Conservation (phyloP, 2,329 filamentous ascomycete genomes). For the Colletotrichum sp. region DNA sequence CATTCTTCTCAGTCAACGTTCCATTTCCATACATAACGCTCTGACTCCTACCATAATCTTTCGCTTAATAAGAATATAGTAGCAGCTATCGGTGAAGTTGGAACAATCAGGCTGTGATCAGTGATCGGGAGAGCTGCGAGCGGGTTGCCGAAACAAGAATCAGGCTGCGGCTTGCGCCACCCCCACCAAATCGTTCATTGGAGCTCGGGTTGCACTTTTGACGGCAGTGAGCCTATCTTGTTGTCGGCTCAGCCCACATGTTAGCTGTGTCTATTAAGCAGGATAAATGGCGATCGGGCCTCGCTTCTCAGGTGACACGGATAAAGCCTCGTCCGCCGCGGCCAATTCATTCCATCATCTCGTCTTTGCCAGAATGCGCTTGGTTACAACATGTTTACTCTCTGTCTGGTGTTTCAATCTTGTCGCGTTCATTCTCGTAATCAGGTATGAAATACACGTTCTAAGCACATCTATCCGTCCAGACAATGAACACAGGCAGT, state of each 20-base stretch:
- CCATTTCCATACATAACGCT: not conserved
- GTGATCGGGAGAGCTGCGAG: not conserved
- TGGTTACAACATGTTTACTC: rapidly evolving
- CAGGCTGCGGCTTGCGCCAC: not conserved
- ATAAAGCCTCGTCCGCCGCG: not conserved
- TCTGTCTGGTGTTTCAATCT: not conserved
- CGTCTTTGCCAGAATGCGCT: not conserved
- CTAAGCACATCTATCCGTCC: not conserved
- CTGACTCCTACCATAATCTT: rapidly evolving
- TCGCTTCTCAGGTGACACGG: not conserved
- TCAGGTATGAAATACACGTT: rapidly evolving
- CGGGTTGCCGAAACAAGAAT: not conserved
- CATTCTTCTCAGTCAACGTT: rapidly evolving
- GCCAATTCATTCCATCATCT: not conserved
- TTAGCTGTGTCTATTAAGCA: not conserved
- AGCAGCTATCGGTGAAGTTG: not conserved
- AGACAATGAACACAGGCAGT: not conserved
- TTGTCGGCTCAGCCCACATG: not conserved
- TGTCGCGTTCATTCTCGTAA: not conserved
- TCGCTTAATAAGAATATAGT: not conserved
- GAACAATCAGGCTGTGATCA: not conserved
- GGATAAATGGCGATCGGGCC: not conserved
- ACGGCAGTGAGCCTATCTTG: not conserved
- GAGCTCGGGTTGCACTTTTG: not conserved
- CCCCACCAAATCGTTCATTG: not conserved